Conservation (phyloP, 2,329 filamentous ascomycete species). For the Colletotrichum ledebouriae region DNA sequence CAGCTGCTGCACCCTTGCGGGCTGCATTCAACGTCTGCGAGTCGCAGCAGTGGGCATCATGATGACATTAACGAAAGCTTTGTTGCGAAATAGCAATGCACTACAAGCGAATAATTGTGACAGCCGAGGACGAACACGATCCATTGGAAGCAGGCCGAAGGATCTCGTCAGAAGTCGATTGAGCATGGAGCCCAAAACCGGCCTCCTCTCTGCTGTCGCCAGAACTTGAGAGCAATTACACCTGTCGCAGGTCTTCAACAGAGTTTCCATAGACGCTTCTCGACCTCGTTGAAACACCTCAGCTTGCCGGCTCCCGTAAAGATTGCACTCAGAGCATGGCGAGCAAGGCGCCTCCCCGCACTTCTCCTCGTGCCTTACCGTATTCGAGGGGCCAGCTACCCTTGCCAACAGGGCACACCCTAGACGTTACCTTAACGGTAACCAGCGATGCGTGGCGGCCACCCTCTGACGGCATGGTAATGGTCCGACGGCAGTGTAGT, state of each 20-base stretch:
- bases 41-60: too few species aligned
- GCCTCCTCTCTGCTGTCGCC: conserved; percentile 1
- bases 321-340: not conserved
- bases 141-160: too few species aligned
- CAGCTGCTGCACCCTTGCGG: too few species aligned
- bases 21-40: too few species aligned
- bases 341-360: conserved; percentile 32
- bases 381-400: conserved; percentile 4
- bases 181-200: not conserved
- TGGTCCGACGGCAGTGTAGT: not conserved
- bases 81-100: too few species aligned
- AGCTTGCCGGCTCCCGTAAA: not conserved
- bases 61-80: too few species aligned
- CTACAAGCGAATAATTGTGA: too few species aligned
- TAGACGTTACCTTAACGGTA: not conserved
- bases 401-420: conserved; percentile 36
- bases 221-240: not conserved
- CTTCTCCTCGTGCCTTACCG: conserved; percentile 6
- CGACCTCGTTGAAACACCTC: conserved; percentile 15
- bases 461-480: conserved; percentile 25
- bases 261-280: conserved; percentile 14
- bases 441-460: not conserved
- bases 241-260: not conserved
- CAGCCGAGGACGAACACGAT: too few species aligned
- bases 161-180: not conserved